Conservation (phyloP, 2,329 filamentous ascomycete genomes). For the Diaporthe eres region DNA sequence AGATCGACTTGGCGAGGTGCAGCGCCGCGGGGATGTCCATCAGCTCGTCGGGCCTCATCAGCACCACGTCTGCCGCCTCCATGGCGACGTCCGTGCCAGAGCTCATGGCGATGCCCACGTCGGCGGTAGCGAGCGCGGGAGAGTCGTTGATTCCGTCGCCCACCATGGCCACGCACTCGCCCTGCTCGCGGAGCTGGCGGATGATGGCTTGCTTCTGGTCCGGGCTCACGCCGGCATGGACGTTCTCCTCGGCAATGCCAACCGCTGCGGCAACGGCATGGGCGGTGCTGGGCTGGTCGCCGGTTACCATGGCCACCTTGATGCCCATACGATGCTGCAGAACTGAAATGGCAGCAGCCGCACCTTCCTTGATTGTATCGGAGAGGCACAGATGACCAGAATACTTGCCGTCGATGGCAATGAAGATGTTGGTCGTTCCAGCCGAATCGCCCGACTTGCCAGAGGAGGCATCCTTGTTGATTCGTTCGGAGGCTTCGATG, state of each 20-base stretch:
- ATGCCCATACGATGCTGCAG: slow-evolving; percentile 84
- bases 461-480: slow-evolving; percentile 62
- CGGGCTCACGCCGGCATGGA: slow-evolving; percentile 90
- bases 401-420: slow-evolving; percentile 86
- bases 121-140: slow-evolving; percentile 90
- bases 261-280: slow-evolving; percentile 86
- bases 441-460: slow-evolving; percentile 60
- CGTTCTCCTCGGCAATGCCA: slow-evolving; percentile 81
- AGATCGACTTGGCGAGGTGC: slow-evolving; percentile 86
- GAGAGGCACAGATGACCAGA: slow-evolving; percentile 86
- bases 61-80: slow-evolving; percentile 95
- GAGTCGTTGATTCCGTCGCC: slow-evolving; percentile 99
- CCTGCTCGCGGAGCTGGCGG: slow-evolving; percentile 78
- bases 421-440: slow-evolving; percentile 91
- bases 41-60: slow-evolving; percentile 93
- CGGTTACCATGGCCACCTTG: slow-evolving; percentile 91
- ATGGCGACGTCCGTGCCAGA: slow-evolving; percentile 97
- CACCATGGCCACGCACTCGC: slow-evolving; percentile 93
- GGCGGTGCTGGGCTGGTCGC: slow-evolving; percentile 89
- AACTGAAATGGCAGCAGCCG: slow-evolving; percentile 83
- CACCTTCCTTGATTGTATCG: slow-evolving; percentile 92
- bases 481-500: slow-evolving; percentile 73
- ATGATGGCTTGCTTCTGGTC: slow-evolving; percentile 93
- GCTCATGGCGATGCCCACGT: slow-evolving; percentile 92
- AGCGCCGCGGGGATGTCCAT: slow-evolving; percentile 93